These are phyloP conservation scores for Sindora glabra DNA, from an alignment of 306 rosid genomes.

Conservation along the genomic window DNA sequence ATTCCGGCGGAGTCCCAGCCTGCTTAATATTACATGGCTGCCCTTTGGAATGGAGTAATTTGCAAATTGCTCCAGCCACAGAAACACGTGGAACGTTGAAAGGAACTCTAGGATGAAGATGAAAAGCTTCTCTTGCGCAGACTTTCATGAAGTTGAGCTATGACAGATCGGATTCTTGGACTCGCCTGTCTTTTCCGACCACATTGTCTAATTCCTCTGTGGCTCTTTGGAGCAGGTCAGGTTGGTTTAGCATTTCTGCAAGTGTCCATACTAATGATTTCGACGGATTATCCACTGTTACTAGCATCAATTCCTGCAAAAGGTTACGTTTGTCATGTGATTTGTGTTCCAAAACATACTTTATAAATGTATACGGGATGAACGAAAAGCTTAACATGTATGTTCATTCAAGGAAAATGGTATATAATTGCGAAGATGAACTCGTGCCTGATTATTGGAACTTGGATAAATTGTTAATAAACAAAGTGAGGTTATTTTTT, in stretches of 20 bases:
- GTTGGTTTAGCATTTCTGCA: conserved; percentile 16
- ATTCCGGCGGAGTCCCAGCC: conserved; percentile 6
- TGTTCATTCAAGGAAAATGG: too few species aligned
- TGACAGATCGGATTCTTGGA: conserved; percentile 17
- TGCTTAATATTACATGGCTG: conserved; percentile 15
- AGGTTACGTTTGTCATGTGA: too few species aligned
- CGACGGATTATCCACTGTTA: conserved; percentile 12
- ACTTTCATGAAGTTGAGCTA: conserved; percentile 12
- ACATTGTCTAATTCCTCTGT: too few species aligned
- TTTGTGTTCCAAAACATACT: background rate
- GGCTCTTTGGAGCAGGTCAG: background rate
- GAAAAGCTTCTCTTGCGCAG: too few species aligned
- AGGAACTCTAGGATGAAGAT: conserved; percentile 20
- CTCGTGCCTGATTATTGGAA: too few species aligned
- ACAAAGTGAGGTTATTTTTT: too few species aligned
- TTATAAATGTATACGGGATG: background rate
- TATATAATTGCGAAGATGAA: too few species aligned
- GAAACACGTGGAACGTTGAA: conserved; percentile 21
- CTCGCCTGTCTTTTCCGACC: background rate
- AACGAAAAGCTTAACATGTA: too few species aligned
- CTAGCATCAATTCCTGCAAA: conserved; percentile 14
- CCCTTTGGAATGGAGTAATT: conserved; percentile 25
- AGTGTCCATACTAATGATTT: conserved; percentile 19
- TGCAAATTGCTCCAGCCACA: too few species aligned
- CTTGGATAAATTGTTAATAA: too few species aligned